Percentiles rank a stretch among this genome's conserved stretches.
These are phyloP conservation scores for Xylaria bambusicola DNA, from an alignment of 495 filamentous ascomycete genomes.

Conservation along the genomic window DNA sequence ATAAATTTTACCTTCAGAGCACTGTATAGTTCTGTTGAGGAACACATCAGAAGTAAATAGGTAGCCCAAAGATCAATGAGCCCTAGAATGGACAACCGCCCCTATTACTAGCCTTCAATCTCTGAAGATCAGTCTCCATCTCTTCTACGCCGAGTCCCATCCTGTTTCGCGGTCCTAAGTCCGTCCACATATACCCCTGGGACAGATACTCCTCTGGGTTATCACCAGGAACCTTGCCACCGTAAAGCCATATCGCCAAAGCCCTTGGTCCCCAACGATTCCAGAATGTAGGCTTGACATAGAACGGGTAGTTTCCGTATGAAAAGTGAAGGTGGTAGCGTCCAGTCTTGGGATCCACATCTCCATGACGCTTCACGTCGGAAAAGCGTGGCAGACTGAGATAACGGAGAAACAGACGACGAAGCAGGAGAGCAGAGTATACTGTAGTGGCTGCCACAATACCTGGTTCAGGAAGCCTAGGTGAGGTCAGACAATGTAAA, in stretches of 20 bases:
- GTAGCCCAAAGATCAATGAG: too few relatives aligned
- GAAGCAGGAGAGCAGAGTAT: slow-evolving; percentile 44
- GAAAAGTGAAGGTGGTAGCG: slow-evolving; percentile 40
- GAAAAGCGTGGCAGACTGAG: slow-evolving; percentile 58
- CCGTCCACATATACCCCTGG: slow-evolving; percentile 56
- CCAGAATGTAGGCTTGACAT: slow-evolving; percentile 62
- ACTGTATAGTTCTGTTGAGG: too few relatives aligned
- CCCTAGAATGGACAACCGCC: slow-evolving; percentile 30
- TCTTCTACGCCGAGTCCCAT: slow-evolving; percentile 58
- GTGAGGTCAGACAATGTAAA: background rate
- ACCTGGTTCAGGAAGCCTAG: slow-evolving; percentile 34
- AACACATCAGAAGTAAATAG: too few relatives aligned
- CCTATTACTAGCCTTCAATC: slow-evolving; percentile 17
- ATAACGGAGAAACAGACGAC: slow-evolving; percentile 57
- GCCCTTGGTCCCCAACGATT: slow-evolving; percentile 60
- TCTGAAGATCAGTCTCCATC: slow-evolving; percentile 34
- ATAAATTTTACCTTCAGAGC: too few relatives aligned
- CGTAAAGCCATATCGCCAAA: slow-evolving; percentile 54
- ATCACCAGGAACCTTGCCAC: slow-evolving; percentile 62
- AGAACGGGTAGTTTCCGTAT: slow-evolving; percentile 60
- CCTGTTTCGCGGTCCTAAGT: slow-evolving; percentile 60
- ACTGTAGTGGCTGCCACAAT: slow-evolving; percentile 20
- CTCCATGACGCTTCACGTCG: slow-evolving; percentile 40
- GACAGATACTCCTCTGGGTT: slow-evolving; percentile 59
- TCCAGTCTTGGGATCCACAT: slow-evolving; percentile 50